Conservation (phyloP, 2,329 filamentous ascomycete genomes). For the Monilinia fructicola region DNA sequence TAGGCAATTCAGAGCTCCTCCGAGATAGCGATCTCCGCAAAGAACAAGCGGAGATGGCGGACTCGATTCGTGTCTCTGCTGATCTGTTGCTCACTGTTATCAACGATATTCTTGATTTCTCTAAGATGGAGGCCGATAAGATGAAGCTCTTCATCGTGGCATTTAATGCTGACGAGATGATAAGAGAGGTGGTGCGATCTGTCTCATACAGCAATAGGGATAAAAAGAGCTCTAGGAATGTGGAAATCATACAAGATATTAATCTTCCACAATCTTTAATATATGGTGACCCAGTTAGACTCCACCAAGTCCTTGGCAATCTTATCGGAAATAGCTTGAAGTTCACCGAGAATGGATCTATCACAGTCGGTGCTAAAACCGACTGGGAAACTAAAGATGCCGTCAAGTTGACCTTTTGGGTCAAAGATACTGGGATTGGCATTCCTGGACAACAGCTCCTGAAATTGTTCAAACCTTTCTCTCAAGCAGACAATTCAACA, state of each 20-base stretch:
- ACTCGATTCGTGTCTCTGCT: slow-evolving; percentile 82
- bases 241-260: slow-evolving; percentile 68
- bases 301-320: slow-evolving; percentile 73
- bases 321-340: slow-evolving; percentile 92
- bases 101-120: slow-evolving; percentile 93
- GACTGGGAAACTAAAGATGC: slow-evolving; percentile 68
- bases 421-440: slow-evolving; percentile 87
- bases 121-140: slow-evolving; percentile 86
- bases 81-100: slow-evolving; percentile 89
- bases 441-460: slow-evolving; percentile 79
- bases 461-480: slow-evolving; percentile 89
- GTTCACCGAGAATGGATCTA: slow-evolving; percentile 82
- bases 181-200: slow-evolving; percentile 64
- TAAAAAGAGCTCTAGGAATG: slow-evolving; percentile 61
- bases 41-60: slow-evolving; percentile 81
- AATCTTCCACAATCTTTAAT: slow-evolving; percentile 66
- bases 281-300: slow-evolving; percentile 64
- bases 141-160: slow-evolving; percentile 76
- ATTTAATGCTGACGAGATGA: slow-evolving; percentile 66
- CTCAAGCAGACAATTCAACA: slow-evolving; percentile 87
- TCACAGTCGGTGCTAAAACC: slow-evolving; percentile 76
- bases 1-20: slow-evolving; percentile 82
- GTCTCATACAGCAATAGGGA: slow-evolving; percentile 66
- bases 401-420: slow-evolving; percentile 78
- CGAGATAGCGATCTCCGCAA: slow-evolving; percentile 71